Evolutionary conservation across 345 rosid genomes (phyloP).

Genomic region (Gossypioides kirkii): DNA sequence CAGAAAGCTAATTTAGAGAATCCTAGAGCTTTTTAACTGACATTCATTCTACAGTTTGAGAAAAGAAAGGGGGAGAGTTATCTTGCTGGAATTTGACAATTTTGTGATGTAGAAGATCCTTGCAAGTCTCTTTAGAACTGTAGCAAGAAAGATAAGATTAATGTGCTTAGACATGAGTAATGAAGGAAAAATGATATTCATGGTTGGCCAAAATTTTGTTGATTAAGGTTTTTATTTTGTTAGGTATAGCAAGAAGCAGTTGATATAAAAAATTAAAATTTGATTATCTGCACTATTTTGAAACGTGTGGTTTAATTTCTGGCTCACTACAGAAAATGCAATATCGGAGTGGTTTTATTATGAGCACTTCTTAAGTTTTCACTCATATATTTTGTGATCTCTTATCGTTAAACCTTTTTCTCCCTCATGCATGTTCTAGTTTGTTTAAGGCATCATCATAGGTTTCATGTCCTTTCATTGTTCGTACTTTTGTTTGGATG

Average conservation of each 20-base stretch:
- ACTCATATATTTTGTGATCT: not conserved
- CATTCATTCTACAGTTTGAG: not conserved
- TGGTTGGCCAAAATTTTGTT: not conserved
- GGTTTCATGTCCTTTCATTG: not conserved
- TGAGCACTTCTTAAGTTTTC: not conserved
- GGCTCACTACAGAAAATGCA: not conserved
- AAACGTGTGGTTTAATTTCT: not conserved
- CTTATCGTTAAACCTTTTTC: not conserved
- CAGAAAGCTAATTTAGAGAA: not conserved
- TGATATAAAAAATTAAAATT: constrained; percentile 1
- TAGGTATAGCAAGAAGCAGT: not conserved
- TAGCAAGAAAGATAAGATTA: not conserved
- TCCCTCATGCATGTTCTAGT: not conserved
- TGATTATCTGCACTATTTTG: not conserved
- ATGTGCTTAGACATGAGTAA: not conserved
- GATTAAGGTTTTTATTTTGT: not conserved
- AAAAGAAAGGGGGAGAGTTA: not conserved
- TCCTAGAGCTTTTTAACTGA: not conserved
- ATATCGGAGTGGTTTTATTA: not conserved
- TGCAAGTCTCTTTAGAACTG: not conserved
- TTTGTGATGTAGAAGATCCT: not conserved
- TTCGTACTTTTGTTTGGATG: not conserved
- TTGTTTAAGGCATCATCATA: not conserved
- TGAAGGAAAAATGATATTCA: not conserved
- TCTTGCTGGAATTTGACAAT: not conserved